phyloP scores from a whole-genome alignment of 345 rosid species.

The Litchi chinensis region DNA sequence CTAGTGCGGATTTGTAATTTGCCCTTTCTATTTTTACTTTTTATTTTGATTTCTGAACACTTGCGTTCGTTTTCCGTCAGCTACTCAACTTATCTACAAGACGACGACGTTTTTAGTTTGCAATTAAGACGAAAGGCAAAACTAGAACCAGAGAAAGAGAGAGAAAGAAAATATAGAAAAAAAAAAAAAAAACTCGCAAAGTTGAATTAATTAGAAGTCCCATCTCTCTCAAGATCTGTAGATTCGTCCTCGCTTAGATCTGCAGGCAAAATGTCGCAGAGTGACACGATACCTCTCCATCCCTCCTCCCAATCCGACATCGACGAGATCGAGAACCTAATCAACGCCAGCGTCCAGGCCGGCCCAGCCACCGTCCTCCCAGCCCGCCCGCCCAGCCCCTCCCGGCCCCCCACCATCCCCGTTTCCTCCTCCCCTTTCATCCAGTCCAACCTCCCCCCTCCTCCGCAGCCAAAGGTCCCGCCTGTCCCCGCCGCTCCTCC shows the following conservation, averaged over 20 bases:
- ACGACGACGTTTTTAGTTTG: conserved; percentile 4
- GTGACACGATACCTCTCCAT: conserved; percentile 82
- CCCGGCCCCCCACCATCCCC: conserved; percentile 70
- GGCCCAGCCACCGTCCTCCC: conserved; percentile 79
- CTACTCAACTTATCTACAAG: not conserved
- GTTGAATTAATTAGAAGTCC: not conserved
- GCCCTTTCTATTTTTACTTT: no score
- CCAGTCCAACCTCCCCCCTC: conserved; percentile 67
- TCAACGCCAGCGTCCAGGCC: conserved; percentile 70
- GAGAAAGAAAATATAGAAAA: not conserved
- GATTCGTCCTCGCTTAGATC: not conserved
- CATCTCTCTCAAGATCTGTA: not conserved
- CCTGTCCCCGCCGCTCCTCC: conserved; percentile 46
- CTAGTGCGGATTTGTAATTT: no score
- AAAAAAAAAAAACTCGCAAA: not conserved
- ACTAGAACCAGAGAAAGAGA: not conserved
- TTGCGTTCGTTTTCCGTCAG: no score
- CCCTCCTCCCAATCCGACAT: conserved; percentile 94
- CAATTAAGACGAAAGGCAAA: not conserved
- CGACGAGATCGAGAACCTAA: conserved; percentile 98
- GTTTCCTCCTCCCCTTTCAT: conserved; percentile 71
- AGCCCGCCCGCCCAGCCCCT: conserved; percentile 83
- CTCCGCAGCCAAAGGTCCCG: conserved; percentile 43
- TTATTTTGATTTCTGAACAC: no score
- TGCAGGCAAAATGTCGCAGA: conserved; percentile 58